Evolutionary conservation across 192 early-diverging fungal genomes (phyloP).

Genomic region (Coemansia umbellata): DNA sequence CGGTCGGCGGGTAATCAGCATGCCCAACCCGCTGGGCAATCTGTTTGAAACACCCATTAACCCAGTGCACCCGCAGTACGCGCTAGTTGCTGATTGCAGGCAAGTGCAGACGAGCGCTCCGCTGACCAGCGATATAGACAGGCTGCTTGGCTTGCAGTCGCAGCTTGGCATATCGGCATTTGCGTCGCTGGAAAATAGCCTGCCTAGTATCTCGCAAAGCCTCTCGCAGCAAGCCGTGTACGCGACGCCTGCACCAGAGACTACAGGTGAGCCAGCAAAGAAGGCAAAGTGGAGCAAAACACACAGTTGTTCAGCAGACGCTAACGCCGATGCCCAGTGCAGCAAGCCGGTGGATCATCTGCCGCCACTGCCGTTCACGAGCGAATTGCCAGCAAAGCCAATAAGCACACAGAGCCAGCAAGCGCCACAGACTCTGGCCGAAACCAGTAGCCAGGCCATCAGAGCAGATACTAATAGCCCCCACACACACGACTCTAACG

Average conservation of each 20-base stretch:
- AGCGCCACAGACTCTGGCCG: not conserved
- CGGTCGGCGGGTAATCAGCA: conserved; percentile 42
- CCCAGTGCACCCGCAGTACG: conserved; percentile 17
- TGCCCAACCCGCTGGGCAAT: conserved; percentile 48
- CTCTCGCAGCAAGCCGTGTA: too few species aligned
- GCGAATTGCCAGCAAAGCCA: not conserved
- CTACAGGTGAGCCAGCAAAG: not conserved
- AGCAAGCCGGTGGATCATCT: not conserved
- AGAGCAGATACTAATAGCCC: not conserved
- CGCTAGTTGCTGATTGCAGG: too few species aligned
- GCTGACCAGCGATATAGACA: too few species aligned
- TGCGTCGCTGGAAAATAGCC: too few species aligned
- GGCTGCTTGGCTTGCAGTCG: too few species aligned
- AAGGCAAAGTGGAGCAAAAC: conserved; percentile 4
- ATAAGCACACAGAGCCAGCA: not conserved
- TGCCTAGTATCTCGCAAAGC: too few species aligned
- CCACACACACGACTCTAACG: conserved; percentile 10
- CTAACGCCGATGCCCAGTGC: not conserved
- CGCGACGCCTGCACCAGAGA: not conserved
- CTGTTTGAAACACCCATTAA: conserved; percentile 43
- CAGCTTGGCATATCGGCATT: too few species aligned
- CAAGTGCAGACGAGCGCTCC: too few species aligned
- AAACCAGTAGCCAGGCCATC: not conserved
- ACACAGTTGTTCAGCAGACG: too few species aligned
- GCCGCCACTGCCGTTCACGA: not conserved